Percentiles rank a stretch among this genome's conserved stretches.
phyloP scores from a whole-genome alignment of 1,139 yeast species.

The Candida albicans region DNA sequence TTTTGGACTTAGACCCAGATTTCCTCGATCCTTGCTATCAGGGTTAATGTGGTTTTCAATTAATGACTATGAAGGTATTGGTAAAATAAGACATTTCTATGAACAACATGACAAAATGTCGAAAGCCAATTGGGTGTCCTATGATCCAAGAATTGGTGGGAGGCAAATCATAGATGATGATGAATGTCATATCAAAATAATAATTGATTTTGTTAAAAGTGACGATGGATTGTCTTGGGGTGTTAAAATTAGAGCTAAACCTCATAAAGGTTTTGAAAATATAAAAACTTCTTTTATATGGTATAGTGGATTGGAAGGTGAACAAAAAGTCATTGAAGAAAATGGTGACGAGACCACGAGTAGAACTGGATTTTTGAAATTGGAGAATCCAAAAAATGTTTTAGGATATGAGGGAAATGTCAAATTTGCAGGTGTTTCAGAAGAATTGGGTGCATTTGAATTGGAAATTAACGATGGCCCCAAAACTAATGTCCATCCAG shows the following conservation, averaged over 20 bases:
- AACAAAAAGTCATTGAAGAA: constrained; percentile 30
- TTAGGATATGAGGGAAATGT: constrained; percentile 38
- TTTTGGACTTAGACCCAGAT: constrained; percentile 79
- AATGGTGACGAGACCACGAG: constrained; percentile 18
- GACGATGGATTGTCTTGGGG: constrained; percentile 79
- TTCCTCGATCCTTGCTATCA: constrained; percentile 72
- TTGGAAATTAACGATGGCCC: constrained; percentile 52
- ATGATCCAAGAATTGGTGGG: constrained; percentile 90
- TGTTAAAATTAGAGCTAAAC: constrained; percentile 61
- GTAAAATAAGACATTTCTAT: constrained; percentile 71
- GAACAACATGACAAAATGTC: constrained; percentile 72
- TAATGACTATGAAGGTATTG: constrained; percentile 58
- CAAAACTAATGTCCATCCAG: constrained; percentile 43
- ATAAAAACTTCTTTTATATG: constrained; percentile 67
- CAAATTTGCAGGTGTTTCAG: constrained; percentile 53
- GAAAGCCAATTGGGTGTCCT: constrained; percentile 81
- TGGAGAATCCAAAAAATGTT: constrained; percentile 26
- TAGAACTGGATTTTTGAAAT: constrained; percentile 33
- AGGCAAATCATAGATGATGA: constrained; percentile 70
- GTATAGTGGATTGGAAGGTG: constrained; percentile 75
- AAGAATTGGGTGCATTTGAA: constrained; percentile 55
- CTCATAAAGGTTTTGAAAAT: constrained; percentile 50
- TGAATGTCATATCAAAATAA: constrained; percentile 60
- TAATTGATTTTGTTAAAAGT: constrained; percentile 75
- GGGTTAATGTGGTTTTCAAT: constrained; percentile 91